Percentiles rank a stretch among this genome's conserved stretches.
Evolutionary conservation across 345 rosid species (phyloP).

Genomic region (Melastoma malabathricum): DNA sequence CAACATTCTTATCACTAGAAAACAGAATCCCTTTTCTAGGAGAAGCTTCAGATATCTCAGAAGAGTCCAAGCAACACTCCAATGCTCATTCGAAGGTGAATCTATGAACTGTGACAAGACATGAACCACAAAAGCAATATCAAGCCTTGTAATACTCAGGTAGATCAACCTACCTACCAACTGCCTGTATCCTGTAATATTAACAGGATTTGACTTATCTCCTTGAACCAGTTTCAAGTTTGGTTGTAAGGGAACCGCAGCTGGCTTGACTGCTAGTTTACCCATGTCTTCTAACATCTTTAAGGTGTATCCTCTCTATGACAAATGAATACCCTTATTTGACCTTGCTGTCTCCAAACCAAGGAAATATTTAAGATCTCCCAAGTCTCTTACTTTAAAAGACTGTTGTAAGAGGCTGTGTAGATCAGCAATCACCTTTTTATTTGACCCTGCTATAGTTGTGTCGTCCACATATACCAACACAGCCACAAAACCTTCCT

Average conservation of each 20-base stretch:
- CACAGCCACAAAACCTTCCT: too few species aligned
- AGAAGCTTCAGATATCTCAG: neutral
- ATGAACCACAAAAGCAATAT: neutral
- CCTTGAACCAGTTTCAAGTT: neutral
- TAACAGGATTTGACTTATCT: neutral
- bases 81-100: rapidly evolving
- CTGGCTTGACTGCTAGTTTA: neutral
- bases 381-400: neutral
- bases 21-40: too few species aligned
- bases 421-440: too few species aligned
- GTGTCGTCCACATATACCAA: too few species aligned
- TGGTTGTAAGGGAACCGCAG: neutral
- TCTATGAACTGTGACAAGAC: neutral
- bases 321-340: too few species aligned
- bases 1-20: neutral
- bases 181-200: too few species aligned
- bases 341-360: too few species aligned
- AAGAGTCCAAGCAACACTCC: neutral
- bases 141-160: too few species aligned
- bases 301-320: too few species aligned
- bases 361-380: too few species aligned
- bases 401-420: neutral
- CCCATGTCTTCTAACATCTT: too few species aligned
- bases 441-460: too few species aligned
- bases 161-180: neutral